A percentile compares a stretch with the other conserved stretches of the same genome.
phyloP scores from a whole-genome alignment of 2,329 filamentous ascomycete genomes.

The Pseudopithomyces chartarum region DNA sequence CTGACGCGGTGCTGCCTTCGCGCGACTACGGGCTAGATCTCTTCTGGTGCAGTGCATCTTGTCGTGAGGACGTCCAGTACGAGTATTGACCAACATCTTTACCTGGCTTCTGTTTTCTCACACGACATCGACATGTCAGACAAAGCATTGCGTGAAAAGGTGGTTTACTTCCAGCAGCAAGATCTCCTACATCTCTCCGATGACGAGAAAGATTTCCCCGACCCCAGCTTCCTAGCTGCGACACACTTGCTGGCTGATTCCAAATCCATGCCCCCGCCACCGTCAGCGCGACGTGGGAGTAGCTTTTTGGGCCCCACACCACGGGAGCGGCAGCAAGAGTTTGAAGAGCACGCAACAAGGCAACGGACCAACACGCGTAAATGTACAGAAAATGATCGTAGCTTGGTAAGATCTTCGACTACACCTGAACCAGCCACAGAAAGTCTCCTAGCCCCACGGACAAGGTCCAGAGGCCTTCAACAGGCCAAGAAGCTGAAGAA shows the following conservation, averaged over 20 bases:
- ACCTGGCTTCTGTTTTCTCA: neutral
- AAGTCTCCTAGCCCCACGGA: constrained; percentile 20
- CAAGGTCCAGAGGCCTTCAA: constrained; percentile 4
- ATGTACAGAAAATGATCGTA: constrained; percentile 7
- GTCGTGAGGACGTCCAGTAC: neutral
- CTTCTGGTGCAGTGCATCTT: neutral
- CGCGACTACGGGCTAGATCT: neutral
- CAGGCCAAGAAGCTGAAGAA: constrained; percentile 23
- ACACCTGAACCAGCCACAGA: constrained; percentile 20
- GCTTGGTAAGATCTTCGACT: constrained; percentile 23
- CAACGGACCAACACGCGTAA: constrained; percentile 19
- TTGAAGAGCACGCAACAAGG: constrained; percentile 25
- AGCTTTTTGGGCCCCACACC: constrained; percentile 40
- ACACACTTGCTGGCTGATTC: constrained; percentile 29
- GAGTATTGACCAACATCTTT: neutral
- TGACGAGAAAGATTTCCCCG: constrained; percentile 27
- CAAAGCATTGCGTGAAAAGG: constrained; percentile 30
- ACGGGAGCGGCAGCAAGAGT: constrained; percentile 33
- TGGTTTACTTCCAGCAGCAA: constrained; percentile 36
- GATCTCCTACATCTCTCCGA: constrained; percentile 35
- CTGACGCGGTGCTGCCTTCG: constrained; percentile 15
- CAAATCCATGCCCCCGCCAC: constrained; percentile 24
- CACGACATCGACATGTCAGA: constrained; percentile 33
- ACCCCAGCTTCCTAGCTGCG: constrained; percentile 17
- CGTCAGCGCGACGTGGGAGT: constrained; percentile 19